These are phyloP conservation scores for Vigna mungo DNA, from an alignment of 306 rosid species.

Conservation along the genomic window DNA sequence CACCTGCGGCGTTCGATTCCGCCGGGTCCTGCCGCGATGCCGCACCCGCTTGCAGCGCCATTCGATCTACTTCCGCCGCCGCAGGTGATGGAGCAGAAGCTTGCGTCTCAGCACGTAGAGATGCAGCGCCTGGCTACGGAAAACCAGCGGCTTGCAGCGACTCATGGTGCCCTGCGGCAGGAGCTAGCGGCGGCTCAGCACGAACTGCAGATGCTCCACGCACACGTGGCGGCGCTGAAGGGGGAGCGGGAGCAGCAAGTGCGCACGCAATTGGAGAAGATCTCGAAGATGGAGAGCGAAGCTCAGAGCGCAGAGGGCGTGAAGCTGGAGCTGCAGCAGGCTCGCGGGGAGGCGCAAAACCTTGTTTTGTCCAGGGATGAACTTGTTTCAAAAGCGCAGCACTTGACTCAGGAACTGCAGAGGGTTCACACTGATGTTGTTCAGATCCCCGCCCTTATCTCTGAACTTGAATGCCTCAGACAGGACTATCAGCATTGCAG, in stretches of 20 bases:
- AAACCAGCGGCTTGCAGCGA: slow-evolving; percentile 86
- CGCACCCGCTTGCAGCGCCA: slow-evolving; percentile 55
- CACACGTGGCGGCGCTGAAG: slow-evolving; percentile 71
- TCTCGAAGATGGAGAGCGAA: slow-evolving; percentile 82
- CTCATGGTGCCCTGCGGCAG: slow-evolving; percentile 79
- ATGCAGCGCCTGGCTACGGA: slow-evolving; percentile 82
- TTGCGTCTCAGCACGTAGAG: slow-evolving; percentile 87
- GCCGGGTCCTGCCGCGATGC: slow-evolving; percentile 61
- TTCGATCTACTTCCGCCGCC: slow-evolving; percentile 80
- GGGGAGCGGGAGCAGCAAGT: slow-evolving; percentile 84
- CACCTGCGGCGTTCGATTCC: slow-evolving; percentile 71
- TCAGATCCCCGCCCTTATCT: slow-evolving; percentile 76
- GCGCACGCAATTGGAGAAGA: slow-evolving; percentile 63
- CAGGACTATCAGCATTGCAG: slow-evolving; percentile 96
- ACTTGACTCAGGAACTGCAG: slow-evolving; percentile 78
- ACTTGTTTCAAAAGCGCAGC: slow-evolving; percentile 70
- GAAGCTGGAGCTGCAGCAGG: slow-evolving; percentile 78
- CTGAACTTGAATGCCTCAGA: slow-evolving; percentile 80
- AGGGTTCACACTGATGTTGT: slow-evolving; percentile 78
- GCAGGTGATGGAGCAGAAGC: slow-evolving; percentile 89
- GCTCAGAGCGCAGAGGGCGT: slow-evolving; percentile 63
- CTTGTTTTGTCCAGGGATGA: slow-evolving; percentile 77
- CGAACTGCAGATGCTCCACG: slow-evolving; percentile 83
- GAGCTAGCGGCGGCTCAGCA: slow-evolving; percentile 91
- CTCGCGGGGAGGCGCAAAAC: slow-evolving; percentile 73